These are phyloP conservation scores for Zygosaccharomyces pseudobailii DNA, from an alignment of 1,139 yeast species.

Conservation along the genomic window DNA sequence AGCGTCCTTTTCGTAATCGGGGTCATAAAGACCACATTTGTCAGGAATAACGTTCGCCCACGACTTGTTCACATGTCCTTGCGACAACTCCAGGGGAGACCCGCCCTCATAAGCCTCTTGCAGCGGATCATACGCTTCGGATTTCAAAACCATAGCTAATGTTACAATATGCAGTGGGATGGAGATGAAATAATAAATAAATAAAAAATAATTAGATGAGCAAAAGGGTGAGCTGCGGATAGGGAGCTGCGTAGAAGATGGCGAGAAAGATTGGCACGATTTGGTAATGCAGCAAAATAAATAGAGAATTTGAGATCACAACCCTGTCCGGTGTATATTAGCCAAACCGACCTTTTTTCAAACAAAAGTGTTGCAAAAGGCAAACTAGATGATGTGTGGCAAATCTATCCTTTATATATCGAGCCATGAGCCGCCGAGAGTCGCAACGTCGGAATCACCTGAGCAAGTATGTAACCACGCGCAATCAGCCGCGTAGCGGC, in stretches of 20 bases:
- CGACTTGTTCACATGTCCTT: constrained; percentile 52
- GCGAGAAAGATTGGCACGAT: background rate
- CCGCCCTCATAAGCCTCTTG: constrained; percentile 32
- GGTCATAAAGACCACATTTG: constrained; percentile 87
- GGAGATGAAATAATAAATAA: background rate
- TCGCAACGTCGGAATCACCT: background rate
- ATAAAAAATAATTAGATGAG: background rate
- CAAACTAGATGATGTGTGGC: background rate
- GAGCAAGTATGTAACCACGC: background rate
- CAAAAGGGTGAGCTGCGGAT: background rate
- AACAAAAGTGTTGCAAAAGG: no score
- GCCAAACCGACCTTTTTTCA: background rate
- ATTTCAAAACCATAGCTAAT: constrained; percentile 13
- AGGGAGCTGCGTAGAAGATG: background rate
- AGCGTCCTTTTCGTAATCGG: constrained; percentile 91
- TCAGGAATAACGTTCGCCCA: constrained; percentile 92
- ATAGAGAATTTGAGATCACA: background rate
- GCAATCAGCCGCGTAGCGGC: background rate
- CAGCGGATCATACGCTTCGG: constrained; percentile 29
- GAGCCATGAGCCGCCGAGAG: background rate
- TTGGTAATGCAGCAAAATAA: background rate
- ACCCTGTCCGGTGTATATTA: background rate
- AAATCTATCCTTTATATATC: background rate
- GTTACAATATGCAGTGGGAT: constrained; percentile 2
- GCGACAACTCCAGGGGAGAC: constrained; percentile 51